These are phyloP conservation scores for Metarhizium rileyi DNA, from an alignment of 2,329 filamentous ascomycete genomes.

Conservation along the genomic window DNA sequence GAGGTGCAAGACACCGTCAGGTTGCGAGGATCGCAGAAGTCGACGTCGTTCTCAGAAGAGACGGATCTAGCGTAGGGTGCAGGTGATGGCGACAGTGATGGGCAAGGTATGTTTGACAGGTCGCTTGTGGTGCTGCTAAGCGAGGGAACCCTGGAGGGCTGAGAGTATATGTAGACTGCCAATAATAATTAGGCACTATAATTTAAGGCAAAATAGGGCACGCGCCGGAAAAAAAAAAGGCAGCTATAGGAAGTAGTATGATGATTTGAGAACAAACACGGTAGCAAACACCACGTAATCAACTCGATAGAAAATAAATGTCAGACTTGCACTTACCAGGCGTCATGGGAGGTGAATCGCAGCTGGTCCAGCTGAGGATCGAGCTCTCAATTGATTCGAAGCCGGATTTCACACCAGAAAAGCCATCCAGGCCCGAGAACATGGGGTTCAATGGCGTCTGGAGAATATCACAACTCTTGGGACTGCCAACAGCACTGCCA, in stretches of 20 bases:
- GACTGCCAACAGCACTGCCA: constrained; percentile 78
- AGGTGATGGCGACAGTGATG: constrained; percentile 79
- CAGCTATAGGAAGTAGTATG: not conserved
- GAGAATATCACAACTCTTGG: constrained; percentile 65
- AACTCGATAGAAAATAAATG: constrained; percentile 4
- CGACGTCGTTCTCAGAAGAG: constrained; percentile 60
- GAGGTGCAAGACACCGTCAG: constrained; percentile 58
- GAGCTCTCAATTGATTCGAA: constrained; percentile 66
- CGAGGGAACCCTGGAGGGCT: constrained; percentile 43
- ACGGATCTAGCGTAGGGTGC: constrained; percentile 65
- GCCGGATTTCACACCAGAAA: constrained; percentile 56
- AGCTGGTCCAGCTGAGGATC: constrained; percentile 67
- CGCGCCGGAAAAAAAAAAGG: not conserved
- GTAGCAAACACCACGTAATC: not conserved
- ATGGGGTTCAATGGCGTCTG: constrained; percentile 75
- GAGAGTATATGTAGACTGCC: constrained; percentile 41
- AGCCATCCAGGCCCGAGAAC: constrained; percentile 62
- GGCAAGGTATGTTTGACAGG: constrained; percentile 66
- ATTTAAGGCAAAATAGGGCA: not conserved
- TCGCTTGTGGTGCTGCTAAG: constrained; percentile 57
- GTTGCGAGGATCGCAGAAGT: constrained; percentile 88
- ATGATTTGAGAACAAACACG: too few species aligned
- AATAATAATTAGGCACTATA: constrained; percentile 25
- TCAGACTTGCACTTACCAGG: constrained; percentile 59
- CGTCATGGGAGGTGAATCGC: constrained; percentile 76